Base-by-base conservation (phyloP, 2,329 filamentous ascomycete species). In the Epichloe elymi region DNA sequence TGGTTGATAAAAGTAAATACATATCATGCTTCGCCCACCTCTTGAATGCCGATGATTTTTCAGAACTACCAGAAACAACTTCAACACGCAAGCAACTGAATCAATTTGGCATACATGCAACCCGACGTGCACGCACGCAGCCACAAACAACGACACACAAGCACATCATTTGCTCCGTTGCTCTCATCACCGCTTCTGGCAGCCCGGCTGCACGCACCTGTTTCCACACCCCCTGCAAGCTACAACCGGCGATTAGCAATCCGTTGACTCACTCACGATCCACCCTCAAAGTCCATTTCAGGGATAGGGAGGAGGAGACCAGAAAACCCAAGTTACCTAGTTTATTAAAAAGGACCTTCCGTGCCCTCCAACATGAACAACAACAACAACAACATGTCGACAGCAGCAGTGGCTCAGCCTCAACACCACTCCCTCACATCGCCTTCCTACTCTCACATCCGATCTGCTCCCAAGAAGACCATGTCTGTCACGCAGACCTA, bases 401-500 rank as follows among this genome's bases (percentile, higher is more conserved):
- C 64, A 49, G 55, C 60, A 51, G 55, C 59, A 57, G 53, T 58
- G 46, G 54, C 55, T 41, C 54, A 59, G 59, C 60, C 50, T 49
- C 60, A 54, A 49, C 59, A 51, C 54, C 58, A 54, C 53, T 58
- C 57, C 52, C 33, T 45, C 11, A 15, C 40, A 23, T 50, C 59
- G 47, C 39, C 52, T 44, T 51, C 51, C 41, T 51, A 55, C 52
- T 58, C 63, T 56, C 61, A 65, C 50, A 59, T 59, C 55, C 62
- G 63, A 46, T 50, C 58, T 52, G 59, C 72, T 48, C 69, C 72
- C 58, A 77, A 85, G 74, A 86, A 89, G 71, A 90, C 85, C 73
- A 97, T 97, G 93, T 94, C 86, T 68, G 85, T 97, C 74, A 94
- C 91, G 30, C 89, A 96, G 73, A 97, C 91, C 55, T 98, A 97